Evolutionary conservation across 2,329 filamentous ascomycete species (phyloP), one percentile per base, ranked within the genome.

Genomic region (Xylariales sp.): DNA sequence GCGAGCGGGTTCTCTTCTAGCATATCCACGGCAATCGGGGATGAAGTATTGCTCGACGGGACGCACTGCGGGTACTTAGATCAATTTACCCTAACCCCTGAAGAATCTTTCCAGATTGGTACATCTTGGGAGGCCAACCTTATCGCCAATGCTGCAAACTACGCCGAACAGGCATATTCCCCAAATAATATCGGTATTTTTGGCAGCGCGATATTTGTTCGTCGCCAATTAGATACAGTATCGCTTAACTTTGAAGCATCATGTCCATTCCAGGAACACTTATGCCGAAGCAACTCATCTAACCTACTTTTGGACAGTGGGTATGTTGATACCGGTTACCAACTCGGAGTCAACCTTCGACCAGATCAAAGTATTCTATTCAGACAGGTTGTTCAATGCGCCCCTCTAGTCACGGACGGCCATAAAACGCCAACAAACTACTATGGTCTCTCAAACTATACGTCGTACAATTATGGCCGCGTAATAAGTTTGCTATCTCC

Each of bases 301-400:
- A 67, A 67, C 18, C 14, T 67, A 18, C 8, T 36, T 1, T 18
- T 67, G 18, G 58, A 67, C 28, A 58, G 43, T 10, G 64, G 64
- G 5, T 67, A 58, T 28, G 5, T 62, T 0, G 43, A 53, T 30
- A 53, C 16, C 23, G 8, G 45, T 30, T 4, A 36, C 3, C 18
- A 62, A 5, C 18, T 67, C 4, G 64, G 64, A 34, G 1, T 58
- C 9, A 67, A 67, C 43, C 34, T 55, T 34, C 56, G 5, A 8
- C 18, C 23, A 18, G 46, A 23, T 8, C 30, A 58, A 36, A 34
- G 34, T 2, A 34, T 62, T 3, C 32, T 34, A 32, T 58, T 14
- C 16, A 50, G 64, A n/a, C 30, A 46, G 5, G 39, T 62, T 14
- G 2, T 53, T 18, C 64, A 67, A n/a, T 67, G 64, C 12, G 64